A percentile compares a stretch with the other conserved stretches of the same genome.
Evolutionary conservation across 163 green algal genomes (phyloP).

Genomic region (Scenedesmus sp.): DNA sequence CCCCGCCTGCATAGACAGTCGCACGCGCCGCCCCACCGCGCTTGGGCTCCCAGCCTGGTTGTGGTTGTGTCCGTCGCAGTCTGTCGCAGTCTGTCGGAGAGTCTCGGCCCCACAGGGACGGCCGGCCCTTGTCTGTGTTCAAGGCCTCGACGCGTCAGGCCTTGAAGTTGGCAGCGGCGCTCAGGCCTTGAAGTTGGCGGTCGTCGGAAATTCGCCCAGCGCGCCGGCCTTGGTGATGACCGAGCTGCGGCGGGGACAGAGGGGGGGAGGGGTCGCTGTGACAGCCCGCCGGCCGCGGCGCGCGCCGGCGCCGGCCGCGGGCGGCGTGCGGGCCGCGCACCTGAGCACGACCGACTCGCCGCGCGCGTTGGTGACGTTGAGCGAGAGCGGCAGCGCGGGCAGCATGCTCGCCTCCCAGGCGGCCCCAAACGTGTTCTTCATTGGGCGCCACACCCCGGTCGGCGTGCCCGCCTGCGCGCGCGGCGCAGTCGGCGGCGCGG

Average conservation of each 20-base stretch:
- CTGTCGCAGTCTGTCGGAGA: too few species aligned
- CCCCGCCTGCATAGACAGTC: too few species aligned
- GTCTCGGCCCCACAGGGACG: too few species aligned
- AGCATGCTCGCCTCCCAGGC: constrained; percentile 45
- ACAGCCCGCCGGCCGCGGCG: not conserved
- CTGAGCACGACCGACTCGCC: constrained; percentile 20
- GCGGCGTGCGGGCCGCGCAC: not conserved
- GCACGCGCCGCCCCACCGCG: too few species aligned
- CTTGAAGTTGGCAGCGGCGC: too few species aligned
- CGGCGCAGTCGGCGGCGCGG: not conserved
- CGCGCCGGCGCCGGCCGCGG: not conserved
- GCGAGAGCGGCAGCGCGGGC: constrained; percentile 46
- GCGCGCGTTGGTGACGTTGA: constrained; percentile 50
- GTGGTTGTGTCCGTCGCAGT: too few species aligned
- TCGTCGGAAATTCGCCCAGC: not conserved
- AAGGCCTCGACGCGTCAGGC: too few species aligned
- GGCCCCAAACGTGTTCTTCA: constrained; percentile 44
- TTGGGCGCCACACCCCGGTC: constrained; percentile 8
- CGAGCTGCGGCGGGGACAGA: not conserved
- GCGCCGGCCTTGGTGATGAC: not conserved
- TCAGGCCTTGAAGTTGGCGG: too few species aligned
- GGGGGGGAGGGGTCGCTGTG: not conserved
- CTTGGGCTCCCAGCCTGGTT: too few species aligned
- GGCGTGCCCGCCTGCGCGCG: not conserved
- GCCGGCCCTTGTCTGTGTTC: too few species aligned